These are phyloP conservation scores for Avena atlantica DNA, from an alignment of 176 grass and related monocot genomes.

Conservation along the genomic window DNA sequence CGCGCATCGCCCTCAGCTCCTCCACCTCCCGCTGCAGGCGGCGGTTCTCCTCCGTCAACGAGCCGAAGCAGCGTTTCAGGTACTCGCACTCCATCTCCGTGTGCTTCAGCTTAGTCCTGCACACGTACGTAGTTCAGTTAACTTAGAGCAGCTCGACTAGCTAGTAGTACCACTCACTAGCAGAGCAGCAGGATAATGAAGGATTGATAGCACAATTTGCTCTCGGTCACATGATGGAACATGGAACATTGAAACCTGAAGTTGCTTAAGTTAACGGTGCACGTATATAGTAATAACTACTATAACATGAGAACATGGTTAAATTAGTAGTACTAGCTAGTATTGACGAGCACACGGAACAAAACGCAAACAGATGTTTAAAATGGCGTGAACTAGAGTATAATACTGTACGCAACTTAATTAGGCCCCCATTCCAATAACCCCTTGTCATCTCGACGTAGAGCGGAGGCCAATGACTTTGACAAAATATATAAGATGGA, in stretches of 20 bases:
- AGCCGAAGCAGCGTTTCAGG: conserved; percentile 94
- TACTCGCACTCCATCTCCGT: conserved; percentile 99
- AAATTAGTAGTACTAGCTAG: background rate
- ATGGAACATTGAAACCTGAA: background rate
- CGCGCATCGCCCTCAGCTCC: conserved; percentile 85
- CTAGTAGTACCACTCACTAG: background rate
- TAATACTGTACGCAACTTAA: conserved; percentile 19
- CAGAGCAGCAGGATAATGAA: background rate
- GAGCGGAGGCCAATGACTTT: conserved; percentile 27
- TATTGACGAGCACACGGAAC: background rate
- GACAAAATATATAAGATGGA: background rate
- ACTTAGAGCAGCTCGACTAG: background rate
- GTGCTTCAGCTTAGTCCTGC: conserved; percentile 99
- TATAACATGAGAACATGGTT: conserved; percentile 23
- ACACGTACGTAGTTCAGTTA: background rate
- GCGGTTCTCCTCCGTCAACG: conserved; percentile 97
- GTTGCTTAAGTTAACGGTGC: background rate
- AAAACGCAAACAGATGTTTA: background rate
- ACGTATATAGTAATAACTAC: background rate
- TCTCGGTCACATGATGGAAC: background rate
- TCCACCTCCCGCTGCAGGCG: conserved; percentile 93
- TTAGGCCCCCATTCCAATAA: conserved; percentile 49
- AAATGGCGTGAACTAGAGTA: conserved; percentile 9
- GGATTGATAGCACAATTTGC: background rate
- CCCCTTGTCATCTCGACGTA: conserved; percentile 12